Evolutionary conservation across 2,329 filamentous ascomycete species (phyloP), one percentile per base, ranked within the genome.

Genomic region (Knoxdaviesia capensis): DNA sequence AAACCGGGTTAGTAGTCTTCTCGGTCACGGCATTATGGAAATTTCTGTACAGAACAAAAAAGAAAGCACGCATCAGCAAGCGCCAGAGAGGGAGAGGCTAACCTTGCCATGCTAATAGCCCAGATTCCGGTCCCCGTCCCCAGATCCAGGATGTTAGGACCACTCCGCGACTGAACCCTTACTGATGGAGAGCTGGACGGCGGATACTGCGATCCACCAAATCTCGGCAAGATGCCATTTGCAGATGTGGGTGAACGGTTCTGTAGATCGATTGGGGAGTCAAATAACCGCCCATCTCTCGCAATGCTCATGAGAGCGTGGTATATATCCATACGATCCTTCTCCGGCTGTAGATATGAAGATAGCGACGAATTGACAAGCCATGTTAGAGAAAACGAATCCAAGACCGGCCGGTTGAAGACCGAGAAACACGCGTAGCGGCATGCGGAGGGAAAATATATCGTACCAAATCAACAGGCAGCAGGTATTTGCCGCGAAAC

Each of bases 61-160:
- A 20, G 20, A 20, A 20, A 20, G 3, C 20, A 20, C 20, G 20
- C 20, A 20, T 20, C 20, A 20, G 20, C 20, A 3, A 20, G 20
- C 2, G 20, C 20, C 20, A 20, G 20, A 20, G 20, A 20, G 20
- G 20, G 20, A 30, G 9, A 29, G 6, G 56, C 74, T 61, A 64
- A 84, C 71, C 81, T 77, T 47, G 81, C 80, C 60, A 94, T 80
- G 49, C 88, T 80, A 51, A 92, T 82, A 36, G 80, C 74, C 88
- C 88, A 96, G 46, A 93, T 88, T 35, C 85, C 86, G 1, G 85
- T 93, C 20, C 87, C 88, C 48, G 80, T 87, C 36, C 86, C 88
- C 42, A 94, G 54, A 52, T 80, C 76, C 36, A 80, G 54, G 39
- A 80, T 65, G 41, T 62, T 59, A 31, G 53, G 54, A 6, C 43